phyloP scores from a whole-genome alignment of 352 stramenopile genomes.

The Globisporangium spiculum region DNA sequence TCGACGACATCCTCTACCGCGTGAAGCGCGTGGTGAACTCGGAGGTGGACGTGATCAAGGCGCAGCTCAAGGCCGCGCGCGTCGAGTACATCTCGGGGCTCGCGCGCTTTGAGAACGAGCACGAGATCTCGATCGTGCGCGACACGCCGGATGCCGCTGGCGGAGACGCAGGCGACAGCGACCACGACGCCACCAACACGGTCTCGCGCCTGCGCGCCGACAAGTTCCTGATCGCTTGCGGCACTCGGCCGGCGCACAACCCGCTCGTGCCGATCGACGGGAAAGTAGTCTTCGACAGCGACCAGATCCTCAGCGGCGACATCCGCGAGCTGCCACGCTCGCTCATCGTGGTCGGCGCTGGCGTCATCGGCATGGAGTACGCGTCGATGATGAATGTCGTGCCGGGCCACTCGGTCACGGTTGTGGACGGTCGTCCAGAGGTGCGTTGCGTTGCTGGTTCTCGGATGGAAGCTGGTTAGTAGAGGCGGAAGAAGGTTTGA shows the following conservation, averaged over 20 bases:
- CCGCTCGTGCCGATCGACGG: constrained; percentile 81
- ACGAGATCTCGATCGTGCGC: constrained; percentile 73
- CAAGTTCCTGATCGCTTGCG: constrained; percentile 85
- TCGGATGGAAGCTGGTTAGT: not conserved
- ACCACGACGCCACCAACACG: constrained; percentile 24
- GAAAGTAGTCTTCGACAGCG: constrained; percentile 78
- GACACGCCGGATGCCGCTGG: constrained; percentile 19
- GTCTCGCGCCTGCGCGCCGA: constrained; percentile 53
- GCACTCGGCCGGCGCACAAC: constrained; percentile 77
- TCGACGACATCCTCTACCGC: constrained; percentile 80
- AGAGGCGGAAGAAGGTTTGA: not conserved
- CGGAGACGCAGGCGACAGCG: constrained; percentile 4
- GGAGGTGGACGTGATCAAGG: constrained; percentile 79
- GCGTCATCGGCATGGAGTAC: constrained; percentile 91
- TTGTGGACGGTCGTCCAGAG: constrained; percentile 77
- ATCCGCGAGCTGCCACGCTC: constrained; percentile 69
- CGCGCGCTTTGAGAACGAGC: constrained; percentile 66
- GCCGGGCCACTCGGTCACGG: constrained; percentile 81
- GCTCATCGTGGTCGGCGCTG: constrained; percentile 80
- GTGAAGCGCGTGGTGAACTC: constrained; percentile 76
- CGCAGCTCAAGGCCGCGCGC: constrained; percentile 71
- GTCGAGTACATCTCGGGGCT: constrained; percentile 73
- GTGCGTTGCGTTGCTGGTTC: not conserved
- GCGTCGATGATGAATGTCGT: constrained; percentile 90
- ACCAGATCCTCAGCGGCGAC: constrained; percentile 72